Conservation (phyloP, 306 rosid genomes). For the Urtica urens region DNA sequence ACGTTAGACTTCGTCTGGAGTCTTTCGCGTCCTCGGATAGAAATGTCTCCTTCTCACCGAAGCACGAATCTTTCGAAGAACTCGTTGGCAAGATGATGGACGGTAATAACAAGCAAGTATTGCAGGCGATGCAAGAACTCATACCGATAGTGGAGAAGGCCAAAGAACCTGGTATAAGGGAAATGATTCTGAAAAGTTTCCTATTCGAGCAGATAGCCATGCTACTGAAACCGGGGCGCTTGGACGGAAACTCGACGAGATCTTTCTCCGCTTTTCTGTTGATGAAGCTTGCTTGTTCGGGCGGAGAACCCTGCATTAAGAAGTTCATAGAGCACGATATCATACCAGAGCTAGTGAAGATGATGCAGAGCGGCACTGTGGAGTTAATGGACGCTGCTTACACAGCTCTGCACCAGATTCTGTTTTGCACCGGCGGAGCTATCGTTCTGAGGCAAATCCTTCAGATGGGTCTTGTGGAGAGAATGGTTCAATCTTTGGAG, state of each 20-base stretch:
- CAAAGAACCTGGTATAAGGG: conserved; percentile 13
- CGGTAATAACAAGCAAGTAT: conserved; percentile 8
- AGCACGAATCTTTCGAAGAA: conserved; percentile 18
- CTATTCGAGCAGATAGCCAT: conserved; percentile 12
- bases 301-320: conserved; percentile 20
- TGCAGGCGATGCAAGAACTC: conserved; percentile 23
- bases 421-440: conserved; percentile 16
- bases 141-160: conserved; percentile 23
- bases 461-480: conserved; percentile 20
- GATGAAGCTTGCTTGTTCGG: conserved; percentile 22
- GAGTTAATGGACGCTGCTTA: conserved; percentile 17
- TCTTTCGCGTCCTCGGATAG: conserved; percentile 10
- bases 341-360: conserved; percentile 19
- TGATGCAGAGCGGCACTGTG: conserved; percentile 16
- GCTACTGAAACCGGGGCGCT: conserved; percentile 11
- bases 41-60: conserved; percentile 6
- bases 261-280: conserved; percentile 14
- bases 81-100: conserved; percentile 7
- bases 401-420: conserved; percentile 19
- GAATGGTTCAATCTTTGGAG: conserved; percentile 20
- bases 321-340: conserved; percentile 19
- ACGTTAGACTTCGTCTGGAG: conserved; percentile 21
- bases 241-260: conserved; percentile 1
- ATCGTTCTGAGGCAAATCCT: conserved; percentile 14
- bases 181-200: conserved; percentile 17